phyloP scores from a whole-genome alignment of 495 filamentous ascomycete genomes.

The Penicillium verhagenii region DNA sequence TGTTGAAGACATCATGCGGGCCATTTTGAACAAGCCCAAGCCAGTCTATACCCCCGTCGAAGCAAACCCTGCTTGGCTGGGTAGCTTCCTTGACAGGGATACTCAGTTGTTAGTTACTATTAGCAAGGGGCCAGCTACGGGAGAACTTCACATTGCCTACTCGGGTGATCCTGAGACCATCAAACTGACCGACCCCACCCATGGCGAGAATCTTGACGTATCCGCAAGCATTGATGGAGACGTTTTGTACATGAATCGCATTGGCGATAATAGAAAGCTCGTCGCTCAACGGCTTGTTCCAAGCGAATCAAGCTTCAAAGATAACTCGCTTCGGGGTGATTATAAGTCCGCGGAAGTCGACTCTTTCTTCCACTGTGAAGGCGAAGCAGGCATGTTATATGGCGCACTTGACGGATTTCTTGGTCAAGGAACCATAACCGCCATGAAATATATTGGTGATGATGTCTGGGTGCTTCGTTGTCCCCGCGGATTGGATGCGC shows the following conservation, averaged over 20 bases:
- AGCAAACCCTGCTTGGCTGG: conserved; percentile 17
- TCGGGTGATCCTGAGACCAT: conserved; percentile 1
- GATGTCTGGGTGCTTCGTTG: conserved; percentile 33
- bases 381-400: conserved; percentile 27
- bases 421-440: conserved; percentile 22
- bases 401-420: conserved; percentile 34
- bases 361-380: conserved; percentile 31
- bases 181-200: conserved; percentile 8
- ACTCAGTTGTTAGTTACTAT: conserved; percentile 23
- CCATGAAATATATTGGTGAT: conserved; percentile 27
- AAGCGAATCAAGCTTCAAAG: conserved; percentile 3
- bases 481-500: conserved; percentile 32
- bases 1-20: conserved; percentile 17
- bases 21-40: conserved; percentile 13
- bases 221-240: conserved; percentile 20
- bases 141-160: conserved; percentile 23
- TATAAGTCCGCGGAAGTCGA: conserved; percentile 30
- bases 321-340: conserved; percentile 13
- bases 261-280: conserved; percentile 26
- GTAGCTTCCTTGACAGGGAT: conserved; percentile 29
- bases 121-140: conserved; percentile 9
- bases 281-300: conserved; percentile 20
- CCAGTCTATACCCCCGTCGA: neutral
- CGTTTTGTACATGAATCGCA: conserved; percentile 19
- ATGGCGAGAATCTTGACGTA: conserved; percentile 10